phyloP scores from a whole-genome alignment of 2,329 filamentous ascomycete species.

The Ceratocystis ficicola region DNA sequence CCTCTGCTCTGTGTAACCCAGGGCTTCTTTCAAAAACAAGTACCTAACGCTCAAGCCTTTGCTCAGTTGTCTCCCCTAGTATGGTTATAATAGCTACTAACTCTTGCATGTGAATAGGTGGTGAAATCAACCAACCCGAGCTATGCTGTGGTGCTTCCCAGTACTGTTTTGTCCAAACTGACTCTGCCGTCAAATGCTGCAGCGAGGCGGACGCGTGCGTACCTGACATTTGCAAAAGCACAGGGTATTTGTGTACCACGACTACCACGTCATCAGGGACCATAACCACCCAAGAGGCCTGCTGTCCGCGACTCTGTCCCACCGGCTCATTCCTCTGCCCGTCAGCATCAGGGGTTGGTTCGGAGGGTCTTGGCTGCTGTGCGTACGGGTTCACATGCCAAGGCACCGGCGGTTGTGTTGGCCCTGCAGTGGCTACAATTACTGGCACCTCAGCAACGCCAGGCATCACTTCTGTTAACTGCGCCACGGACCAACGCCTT shows the following conservation, averaged over 20 bases:
- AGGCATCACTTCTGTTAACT: constrained; percentile 32
- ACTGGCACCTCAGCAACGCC: constrained; percentile 24
- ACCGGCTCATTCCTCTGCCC: constrained; percentile 36
- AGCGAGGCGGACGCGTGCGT: constrained; percentile 34
- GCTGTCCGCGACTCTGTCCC: constrained; percentile 34
- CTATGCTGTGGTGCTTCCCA: constrained; percentile 35
- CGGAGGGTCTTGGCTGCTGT: constrained; percentile 36
- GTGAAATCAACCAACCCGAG: constrained; percentile 32
- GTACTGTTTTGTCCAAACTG: constrained; percentile 36
- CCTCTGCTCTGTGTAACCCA: background rate
- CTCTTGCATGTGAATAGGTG: constrained; percentile 28
- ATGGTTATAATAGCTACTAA: background rate
- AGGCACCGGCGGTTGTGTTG: constrained; percentile 30
- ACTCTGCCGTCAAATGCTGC: constrained; percentile 32
- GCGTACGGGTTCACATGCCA: constrained; percentile 35
- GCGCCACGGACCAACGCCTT: constrained; percentile 35
- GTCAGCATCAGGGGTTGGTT: constrained; percentile 30
- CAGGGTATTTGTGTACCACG: constrained; percentile 26
- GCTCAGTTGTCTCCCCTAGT: no score
- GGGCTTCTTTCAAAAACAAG: background rate
- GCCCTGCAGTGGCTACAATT: constrained; percentile 25
- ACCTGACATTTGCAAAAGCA: constrained; percentile 30
- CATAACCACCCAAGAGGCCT: constrained; percentile 27
- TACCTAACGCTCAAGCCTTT: background rate
- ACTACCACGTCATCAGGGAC: constrained; percentile 25